Percentiles rank a stretch among this genome's conserved stretches.
Evolutionary conservation across 495 filamentous ascomycete genomes (phyloP).

Genomic region (Neurospora sp.): DNA sequence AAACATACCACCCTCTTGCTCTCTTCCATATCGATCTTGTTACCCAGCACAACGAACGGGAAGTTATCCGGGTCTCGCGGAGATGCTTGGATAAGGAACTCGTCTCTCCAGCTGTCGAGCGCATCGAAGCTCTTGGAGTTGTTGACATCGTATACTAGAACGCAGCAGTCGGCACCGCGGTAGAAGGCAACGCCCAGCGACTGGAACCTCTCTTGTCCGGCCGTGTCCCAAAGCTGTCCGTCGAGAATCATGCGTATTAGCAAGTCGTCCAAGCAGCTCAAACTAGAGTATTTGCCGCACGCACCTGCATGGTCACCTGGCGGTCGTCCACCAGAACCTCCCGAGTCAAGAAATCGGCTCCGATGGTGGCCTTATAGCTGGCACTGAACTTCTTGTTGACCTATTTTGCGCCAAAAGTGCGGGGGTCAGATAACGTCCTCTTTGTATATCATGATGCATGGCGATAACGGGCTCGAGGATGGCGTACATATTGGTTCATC

Average conservation of each 20-base stretch:
- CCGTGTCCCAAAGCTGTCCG: constrained; percentile 89
- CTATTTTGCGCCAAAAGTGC: constrained; percentile 32
- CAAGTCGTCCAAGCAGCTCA: background rate
- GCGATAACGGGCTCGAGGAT: background rate
- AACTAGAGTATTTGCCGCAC: constrained; percentile 9
- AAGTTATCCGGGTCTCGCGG: constrained; percentile 96
- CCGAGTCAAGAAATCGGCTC: constrained; percentile 96
- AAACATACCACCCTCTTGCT: constrained; percentile 75
- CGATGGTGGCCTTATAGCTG: constrained; percentile 99
- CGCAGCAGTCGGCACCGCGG: constrained; percentile 95
- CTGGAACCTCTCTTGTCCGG: constrained; percentile 95
- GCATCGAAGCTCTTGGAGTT: constrained; percentile 99
- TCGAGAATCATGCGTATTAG: constrained; percentile 3
- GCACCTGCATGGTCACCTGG: constrained; percentile 95
- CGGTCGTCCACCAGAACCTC: constrained; percentile 97
- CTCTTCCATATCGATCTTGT: constrained; percentile 99
- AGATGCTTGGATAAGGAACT: constrained; percentile 95
- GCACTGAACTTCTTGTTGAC: constrained; percentile 99
- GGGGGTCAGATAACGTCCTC: constrained; percentile 2
- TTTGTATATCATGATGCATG: background rate
- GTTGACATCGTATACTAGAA: constrained; percentile 97
- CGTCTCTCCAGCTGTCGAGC: constrained; percentile 95
- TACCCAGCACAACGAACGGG: constrained; percentile 94
- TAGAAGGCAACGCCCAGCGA: constrained; percentile 98
- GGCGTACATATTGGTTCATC: constrained; percentile 99